Evolutionary conservation across 163 green algal genomes (phyloP).

Genomic region (Chlamydomonas reinhardtii): DNA sequence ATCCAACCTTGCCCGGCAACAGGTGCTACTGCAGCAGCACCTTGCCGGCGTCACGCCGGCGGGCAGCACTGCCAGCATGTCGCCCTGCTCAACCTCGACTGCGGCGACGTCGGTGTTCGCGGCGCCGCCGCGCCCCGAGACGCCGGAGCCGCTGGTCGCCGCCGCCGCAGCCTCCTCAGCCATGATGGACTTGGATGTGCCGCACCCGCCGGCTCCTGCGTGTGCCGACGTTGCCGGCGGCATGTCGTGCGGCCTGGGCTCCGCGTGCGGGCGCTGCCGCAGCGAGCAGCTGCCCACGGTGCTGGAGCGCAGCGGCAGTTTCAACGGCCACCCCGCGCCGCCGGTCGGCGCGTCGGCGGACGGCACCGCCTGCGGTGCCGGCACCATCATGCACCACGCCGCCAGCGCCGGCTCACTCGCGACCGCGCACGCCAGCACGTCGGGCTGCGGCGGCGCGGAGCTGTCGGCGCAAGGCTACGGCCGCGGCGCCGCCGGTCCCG

Average conservation of each 20-base stretch:
- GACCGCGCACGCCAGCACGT: not conserved
- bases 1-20: not conserved
- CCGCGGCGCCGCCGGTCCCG: too few species aligned
- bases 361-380: not conserved
- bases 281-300: not conserved
- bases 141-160: too few species aligned
- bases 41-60: not conserved
- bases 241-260: too few species aligned
- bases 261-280: too few species aligned
- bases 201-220: too few species aligned
- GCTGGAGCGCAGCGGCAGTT: not conserved
- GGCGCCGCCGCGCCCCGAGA: too few species aligned
- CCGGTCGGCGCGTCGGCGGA: not conserved
- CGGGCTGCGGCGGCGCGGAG: not conserved
- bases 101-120: too few species aligned
- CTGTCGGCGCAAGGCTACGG: not conserved
- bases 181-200: too few species aligned
- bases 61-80: too few species aligned
- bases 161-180: too few species aligned
- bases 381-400: not conserved
- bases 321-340: not conserved
- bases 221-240: too few species aligned
- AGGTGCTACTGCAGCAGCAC: not conserved
- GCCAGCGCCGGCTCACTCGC: not conserved
- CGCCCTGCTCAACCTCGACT: too few species aligned